A percentile compares a stretch with the other conserved stretches of the same genome.
These are phyloP conservation scores for Copromyces sp. DNA, from an alignment of 495 filamentous ascomycete species.

Conservation along the genomic window DNA sequence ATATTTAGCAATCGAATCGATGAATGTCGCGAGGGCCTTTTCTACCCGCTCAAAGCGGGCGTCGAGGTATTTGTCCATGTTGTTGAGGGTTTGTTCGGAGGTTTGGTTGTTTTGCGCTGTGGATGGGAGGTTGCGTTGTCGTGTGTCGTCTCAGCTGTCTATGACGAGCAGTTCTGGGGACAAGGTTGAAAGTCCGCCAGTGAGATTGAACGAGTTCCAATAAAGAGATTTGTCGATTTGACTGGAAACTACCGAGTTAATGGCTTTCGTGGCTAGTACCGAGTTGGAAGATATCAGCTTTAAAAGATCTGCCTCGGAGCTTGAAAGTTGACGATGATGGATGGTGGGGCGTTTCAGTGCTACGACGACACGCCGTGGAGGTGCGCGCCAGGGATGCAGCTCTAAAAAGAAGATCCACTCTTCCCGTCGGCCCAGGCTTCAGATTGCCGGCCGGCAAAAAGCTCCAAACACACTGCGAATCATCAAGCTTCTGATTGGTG, in stretches of 20 bases:
- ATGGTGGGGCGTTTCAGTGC: not conserved
- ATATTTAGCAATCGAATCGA: conserved; percentile 69
- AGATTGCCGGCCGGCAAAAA: not conserved
- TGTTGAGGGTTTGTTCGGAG: not conserved
- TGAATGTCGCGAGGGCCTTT: conserved; percentile 51
- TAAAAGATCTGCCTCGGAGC: not conserved
- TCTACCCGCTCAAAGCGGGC: conserved; percentile 58
- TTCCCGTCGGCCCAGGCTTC: not conserved
- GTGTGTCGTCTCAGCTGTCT: not conserved
- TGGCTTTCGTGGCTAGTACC: no score
- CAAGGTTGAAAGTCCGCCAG: not conserved
- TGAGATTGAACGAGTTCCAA: not conserved
- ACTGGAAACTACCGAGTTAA: no score
- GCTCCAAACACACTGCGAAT: not conserved
- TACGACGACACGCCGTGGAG: not conserved
- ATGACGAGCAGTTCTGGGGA: not conserved
- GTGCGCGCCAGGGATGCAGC: not conserved
- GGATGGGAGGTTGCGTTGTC: not conserved
- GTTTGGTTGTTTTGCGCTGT: not conserved
- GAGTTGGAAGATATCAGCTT: no score
- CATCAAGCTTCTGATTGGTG: not conserved
- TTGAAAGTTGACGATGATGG: not conserved
- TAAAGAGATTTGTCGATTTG: not conserved
- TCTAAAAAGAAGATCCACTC: not conserved
- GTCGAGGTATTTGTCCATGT: conserved; percentile 52